phyloP scores from a whole-genome alignment of 1,284 basidiomycete genomes.

The Trichosporon faecale region DNA sequence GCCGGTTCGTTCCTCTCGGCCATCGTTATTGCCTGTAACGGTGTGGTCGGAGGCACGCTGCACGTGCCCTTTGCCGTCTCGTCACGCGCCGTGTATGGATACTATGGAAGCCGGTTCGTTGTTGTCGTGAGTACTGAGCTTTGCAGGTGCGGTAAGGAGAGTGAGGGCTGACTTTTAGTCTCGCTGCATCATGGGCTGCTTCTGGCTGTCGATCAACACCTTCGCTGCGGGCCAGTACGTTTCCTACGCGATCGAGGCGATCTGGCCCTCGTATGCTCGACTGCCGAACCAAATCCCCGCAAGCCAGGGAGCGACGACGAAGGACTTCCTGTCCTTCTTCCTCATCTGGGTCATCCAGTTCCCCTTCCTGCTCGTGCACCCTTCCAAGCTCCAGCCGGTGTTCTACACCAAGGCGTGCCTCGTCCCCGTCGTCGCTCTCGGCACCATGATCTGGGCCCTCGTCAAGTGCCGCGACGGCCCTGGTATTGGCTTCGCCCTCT shows the following conservation, averaged over 20 bases:
- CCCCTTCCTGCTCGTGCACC: constrained; percentile 68
- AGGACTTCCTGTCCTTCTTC: constrained; percentile 62
- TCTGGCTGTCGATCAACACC: constrained; percentile 67
- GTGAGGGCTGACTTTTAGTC: neutral
- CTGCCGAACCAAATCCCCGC: constrained; percentile 27
- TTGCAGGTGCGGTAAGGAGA: neutral
- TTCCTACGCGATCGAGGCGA: constrained; percentile 27
- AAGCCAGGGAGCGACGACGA: constrained; percentile 39
- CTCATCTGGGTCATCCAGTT: constrained; percentile 61
- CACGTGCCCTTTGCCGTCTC: constrained; percentile 65
- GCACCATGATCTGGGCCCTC: constrained; percentile 64
- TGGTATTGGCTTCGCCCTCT: constrained; percentile 55
- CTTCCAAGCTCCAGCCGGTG: constrained; percentile 66
- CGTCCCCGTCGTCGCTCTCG: constrained; percentile 63
- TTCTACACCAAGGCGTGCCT: constrained; percentile 63
- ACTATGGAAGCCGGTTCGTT: constrained; percentile 55
- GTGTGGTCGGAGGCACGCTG: constrained; percentile 65
- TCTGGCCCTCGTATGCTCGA: constrained; percentile 29
- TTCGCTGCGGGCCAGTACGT: constrained; percentile 42
- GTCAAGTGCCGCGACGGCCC: constrained; percentile 49
- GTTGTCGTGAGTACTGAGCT: constrained; percentile 59
- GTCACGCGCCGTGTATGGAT: constrained; percentile 70
- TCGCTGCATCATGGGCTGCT: constrained; percentile 60
- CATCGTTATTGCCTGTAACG: constrained; percentile 53
- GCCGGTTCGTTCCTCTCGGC: constrained; percentile 15